phyloP scores from a whole-genome alignment of 2,329 filamentous ascomycete species.

The Waltergamsia citrina region DNA sequence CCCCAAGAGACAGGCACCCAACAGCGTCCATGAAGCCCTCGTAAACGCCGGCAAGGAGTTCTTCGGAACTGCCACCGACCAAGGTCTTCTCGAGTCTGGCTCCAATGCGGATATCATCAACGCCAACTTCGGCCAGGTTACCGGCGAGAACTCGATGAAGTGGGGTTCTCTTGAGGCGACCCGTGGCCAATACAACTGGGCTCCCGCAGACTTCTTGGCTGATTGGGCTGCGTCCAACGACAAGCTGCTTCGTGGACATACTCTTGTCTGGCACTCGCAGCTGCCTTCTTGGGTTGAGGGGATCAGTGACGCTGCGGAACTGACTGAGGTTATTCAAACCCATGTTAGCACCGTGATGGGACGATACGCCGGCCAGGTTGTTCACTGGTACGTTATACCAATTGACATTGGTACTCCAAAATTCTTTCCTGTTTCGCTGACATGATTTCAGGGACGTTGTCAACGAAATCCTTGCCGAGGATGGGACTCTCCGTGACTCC shows the following conservation, averaged over 20 bases:
- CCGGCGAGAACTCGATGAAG: slow-evolving; percentile 63
- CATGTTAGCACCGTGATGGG: slow-evolving; percentile 48
- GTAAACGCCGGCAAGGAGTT: slow-evolving; percentile 49
- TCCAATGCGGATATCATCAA: slow-evolving; percentile 46
- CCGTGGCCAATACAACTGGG: slow-evolving; percentile 44
- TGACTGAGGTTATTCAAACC: slow-evolving; percentile 46
- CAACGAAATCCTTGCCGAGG: slow-evolving; percentile 55
- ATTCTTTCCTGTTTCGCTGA: background rate
- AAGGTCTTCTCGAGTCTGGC: slow-evolving; percentile 34
- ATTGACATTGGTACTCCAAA: background rate
- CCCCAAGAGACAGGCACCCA: slow-evolving; percentile 25
- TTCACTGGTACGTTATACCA: slow-evolving; percentile 31
- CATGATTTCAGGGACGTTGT: slow-evolving; percentile 44
- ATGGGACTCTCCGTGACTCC: slow-evolving; percentile 46
- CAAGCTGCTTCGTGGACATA: slow-evolving; percentile 54
- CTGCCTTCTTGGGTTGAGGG: slow-evolving; percentile 47
- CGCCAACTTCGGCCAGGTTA: slow-evolving; percentile 53
- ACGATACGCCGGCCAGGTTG: slow-evolving; percentile 52
- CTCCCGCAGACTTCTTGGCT: slow-evolving; percentile 45
- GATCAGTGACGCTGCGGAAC: slow-evolving; percentile 38
- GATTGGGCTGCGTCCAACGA: slow-evolving; percentile 45
- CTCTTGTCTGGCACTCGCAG: slow-evolving; percentile 54
- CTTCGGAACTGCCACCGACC: slow-evolving; percentile 48
- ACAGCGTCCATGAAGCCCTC: slow-evolving; percentile 39
- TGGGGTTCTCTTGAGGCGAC: slow-evolving; percentile 47